Conservation (phyloP, 2,329 filamentous ascomycete genomes). For the Emmonsia crescens region DNA sequence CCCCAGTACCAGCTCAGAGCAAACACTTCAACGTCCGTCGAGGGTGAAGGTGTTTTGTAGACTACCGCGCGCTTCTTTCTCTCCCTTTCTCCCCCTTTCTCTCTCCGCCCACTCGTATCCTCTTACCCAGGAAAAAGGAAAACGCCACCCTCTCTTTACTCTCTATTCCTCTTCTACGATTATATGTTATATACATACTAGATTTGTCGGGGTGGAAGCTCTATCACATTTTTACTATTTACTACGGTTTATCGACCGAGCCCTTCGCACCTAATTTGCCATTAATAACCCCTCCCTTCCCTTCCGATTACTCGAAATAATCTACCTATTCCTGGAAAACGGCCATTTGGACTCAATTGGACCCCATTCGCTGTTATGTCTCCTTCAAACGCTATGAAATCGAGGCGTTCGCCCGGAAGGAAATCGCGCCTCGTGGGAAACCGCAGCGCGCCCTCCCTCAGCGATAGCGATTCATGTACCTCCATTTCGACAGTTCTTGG, state of each 20-base stretch:
- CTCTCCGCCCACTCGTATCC: background rate
- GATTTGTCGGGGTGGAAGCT: background rate
- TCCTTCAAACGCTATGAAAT: background rate
- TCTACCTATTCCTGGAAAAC: background rate
- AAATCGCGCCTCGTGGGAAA: background rate
- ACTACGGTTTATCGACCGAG: background rate
- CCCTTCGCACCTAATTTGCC: background rate
- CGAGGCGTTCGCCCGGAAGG: background rate
- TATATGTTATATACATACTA: background rate
- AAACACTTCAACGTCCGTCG: conserved; percentile 27
- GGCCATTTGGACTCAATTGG: background rate
- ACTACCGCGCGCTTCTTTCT: background rate
- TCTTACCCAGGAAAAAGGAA: background rate
- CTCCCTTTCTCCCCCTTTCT: too few relatives aligned
- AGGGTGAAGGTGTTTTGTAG: conserved; percentile 29
- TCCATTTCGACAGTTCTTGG: conserved; percentile 7
- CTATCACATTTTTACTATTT: background rate
- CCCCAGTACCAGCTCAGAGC: conserved; percentile 31
- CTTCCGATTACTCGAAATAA: background rate
- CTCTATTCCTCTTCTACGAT: background rate
- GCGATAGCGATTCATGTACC: background rate
- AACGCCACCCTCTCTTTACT: background rate
- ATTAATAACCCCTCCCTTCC: background rate
- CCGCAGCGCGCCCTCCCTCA: background rate
- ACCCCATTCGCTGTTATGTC: background rate